Percentiles rank a stretch among this genome's conserved stretches.
Conservation (phyloP, 2,329 filamentous ascomycete genomes). For the Rhinocladiella mackenziei region DNA sequence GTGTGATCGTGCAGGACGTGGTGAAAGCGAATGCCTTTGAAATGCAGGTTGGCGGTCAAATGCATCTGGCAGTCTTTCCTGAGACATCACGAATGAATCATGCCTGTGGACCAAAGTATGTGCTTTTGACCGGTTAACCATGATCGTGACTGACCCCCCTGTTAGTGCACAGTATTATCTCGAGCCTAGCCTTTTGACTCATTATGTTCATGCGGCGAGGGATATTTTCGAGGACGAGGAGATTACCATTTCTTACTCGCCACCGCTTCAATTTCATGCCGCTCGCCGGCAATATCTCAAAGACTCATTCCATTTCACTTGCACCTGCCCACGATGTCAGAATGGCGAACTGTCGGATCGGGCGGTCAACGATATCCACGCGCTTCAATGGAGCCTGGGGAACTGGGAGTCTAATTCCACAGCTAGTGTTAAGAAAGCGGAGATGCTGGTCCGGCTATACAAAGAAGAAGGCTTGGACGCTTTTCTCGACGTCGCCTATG, state of each 20-base stretch:
- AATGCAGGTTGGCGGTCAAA: conserved; percentile 21
- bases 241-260: conserved; percentile 80
- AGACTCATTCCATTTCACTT: conserved; percentile 21
- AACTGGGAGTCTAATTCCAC: conserved; percentile 20
- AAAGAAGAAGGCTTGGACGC: conserved; percentile 18
- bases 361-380: conserved; percentile 16
- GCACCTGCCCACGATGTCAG: conserved; percentile 21
- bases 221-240: conserved; percentile 84
- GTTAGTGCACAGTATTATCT: conserved; percentile 23
- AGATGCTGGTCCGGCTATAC: conserved; percentile 20
- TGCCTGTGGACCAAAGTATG: conserved; percentile 25
- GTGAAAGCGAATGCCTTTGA: conserved; percentile 25
- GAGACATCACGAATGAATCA: conserved; percentile 25
- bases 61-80: conserved; percentile 25
- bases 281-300: conserved; percentile 15
- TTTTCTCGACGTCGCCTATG: conserved; percentile 24
- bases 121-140: not conserved
- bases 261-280: conserved; percentile 10
- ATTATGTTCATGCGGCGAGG: conserved; percentile 41
- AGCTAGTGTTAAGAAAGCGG: conserved; percentile 20
- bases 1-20: conserved; percentile 22
- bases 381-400: conserved; percentile 15
- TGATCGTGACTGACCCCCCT: not conserved
- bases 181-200: conserved; percentile 14
- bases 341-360: conserved; percentile 13